These are phyloP conservation scores for Alternaria sp. DNA, from an alignment of 2,329 filamentous ascomycete genomes.

Conservation along the genomic window DNA sequence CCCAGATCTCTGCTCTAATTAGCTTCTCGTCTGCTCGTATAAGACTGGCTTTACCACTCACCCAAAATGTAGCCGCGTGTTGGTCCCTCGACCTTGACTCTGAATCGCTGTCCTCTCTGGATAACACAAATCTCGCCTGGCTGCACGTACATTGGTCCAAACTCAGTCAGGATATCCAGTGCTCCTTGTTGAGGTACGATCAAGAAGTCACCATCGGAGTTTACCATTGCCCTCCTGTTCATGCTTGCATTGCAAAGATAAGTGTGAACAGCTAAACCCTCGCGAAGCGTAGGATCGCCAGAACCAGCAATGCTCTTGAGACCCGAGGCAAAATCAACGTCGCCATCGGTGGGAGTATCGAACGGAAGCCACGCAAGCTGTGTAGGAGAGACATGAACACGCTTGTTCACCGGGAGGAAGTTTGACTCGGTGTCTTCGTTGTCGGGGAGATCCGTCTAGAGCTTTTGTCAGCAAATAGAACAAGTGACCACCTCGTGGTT, in stretches of 20 bases:
- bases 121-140: constrained; percentile 82
- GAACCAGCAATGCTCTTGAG: constrained; percentile 51
- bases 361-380: constrained; percentile 51
- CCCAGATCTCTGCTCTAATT: constrained; percentile 48
- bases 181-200: constrained; percentile 79
- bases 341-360: constrained; percentile 43
- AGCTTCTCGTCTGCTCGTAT: not conserved
- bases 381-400: constrained; percentile 49
- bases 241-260: constrained; percentile 50
- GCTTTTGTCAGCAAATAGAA: constrained; percentile 35
- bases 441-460: constrained; percentile 47
- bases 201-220: constrained; percentile 76
- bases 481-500: not conserved
- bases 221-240: constrained; percentile 58
- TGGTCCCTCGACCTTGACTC: constrained; percentile 71
- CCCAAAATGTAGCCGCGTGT: constrained; percentile 77
- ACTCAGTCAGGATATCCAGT: constrained; percentile 79
- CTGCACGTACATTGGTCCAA: constrained; percentile 77
- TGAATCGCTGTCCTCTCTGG: constrained; percentile 77
- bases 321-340: constrained; percentile 46
- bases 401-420: constrained; percentile 48
- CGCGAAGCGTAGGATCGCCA: constrained; percentile 49
- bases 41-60: constrained; percentile 4
- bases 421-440: constrained; percentile 49
- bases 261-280: constrained; percentile 48